Percentiles rank a stretch among this genome's conserved stretches.
phyloP scores from a whole-genome alignment of 2,329 filamentous ascomycete genomes.

The Rhynchosporium secalis region DNA sequence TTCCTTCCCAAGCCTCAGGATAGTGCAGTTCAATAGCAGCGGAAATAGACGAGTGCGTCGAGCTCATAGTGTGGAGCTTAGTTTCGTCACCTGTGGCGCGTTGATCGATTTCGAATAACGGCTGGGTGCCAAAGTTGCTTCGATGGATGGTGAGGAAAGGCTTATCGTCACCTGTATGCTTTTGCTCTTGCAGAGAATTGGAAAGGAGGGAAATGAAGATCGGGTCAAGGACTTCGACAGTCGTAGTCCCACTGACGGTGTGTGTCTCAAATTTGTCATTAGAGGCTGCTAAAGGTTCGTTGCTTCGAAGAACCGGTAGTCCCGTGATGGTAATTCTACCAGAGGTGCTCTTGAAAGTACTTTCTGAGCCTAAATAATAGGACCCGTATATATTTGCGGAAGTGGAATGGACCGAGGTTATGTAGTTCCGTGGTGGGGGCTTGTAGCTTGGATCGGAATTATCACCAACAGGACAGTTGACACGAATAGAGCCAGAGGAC shows the following conservation, averaged over 20 bases:
- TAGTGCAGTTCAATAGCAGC: constrained; percentile 30
- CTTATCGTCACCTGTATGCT: constrained; percentile 26
- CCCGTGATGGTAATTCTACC: constrained; percentile 27
- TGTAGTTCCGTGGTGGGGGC: constrained; percentile 36
- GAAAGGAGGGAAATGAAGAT: constrained; percentile 30
- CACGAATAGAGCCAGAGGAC: constrained; percentile 31
- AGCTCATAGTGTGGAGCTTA: constrained; percentile 29
- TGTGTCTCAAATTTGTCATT: constrained; percentile 30
- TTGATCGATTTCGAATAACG: constrained; percentile 15
- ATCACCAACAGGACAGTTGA: constrained; percentile 28
- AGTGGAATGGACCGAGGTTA: constrained; percentile 32
- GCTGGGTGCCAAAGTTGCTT: background rate
- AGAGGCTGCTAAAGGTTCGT: constrained; percentile 4
- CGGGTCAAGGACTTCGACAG: constrained; percentile 31
- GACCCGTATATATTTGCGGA: constrained; percentile 33
- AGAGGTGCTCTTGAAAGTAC: constrained; percentile 29
- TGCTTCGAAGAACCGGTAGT: constrained; percentile 32
- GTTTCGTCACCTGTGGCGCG: background rate
- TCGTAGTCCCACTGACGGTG: constrained; percentile 32
- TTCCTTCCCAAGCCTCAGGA: constrained; percentile 35
- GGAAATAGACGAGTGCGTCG: constrained; percentile 30
- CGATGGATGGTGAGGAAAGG: constrained; percentile 27
- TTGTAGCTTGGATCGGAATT: constrained; percentile 16
- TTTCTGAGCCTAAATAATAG: constrained; percentile 33
- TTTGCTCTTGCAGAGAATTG: constrained; percentile 8